A percentile compares a stretch with the other conserved stretches of the same genome.
Evolutionary conservation across 2,329 filamentous ascomycete species (phyloP).

Genomic region (Pseudogymnoascus sp.): DNA sequence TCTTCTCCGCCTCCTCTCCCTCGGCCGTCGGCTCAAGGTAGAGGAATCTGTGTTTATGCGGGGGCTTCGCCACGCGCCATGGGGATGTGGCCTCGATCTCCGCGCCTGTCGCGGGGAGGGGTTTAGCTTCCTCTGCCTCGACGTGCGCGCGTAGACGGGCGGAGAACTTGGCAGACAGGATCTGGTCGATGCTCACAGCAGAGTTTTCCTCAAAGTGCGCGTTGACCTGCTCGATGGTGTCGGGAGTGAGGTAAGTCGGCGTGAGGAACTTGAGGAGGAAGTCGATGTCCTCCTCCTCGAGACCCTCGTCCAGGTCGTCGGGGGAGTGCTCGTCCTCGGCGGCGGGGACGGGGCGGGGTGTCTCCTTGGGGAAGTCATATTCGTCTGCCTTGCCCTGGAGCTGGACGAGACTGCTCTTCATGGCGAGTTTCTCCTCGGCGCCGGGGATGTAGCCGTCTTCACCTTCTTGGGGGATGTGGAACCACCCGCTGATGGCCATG

Average conservation of each 20-base stretch:
- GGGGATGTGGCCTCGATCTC: slow-evolving; percentile 48
- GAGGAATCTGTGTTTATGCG: slow-evolving; percentile 90
- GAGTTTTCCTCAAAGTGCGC: slow-evolving; percentile 76
- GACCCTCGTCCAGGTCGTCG: slow-evolving; percentile 25
- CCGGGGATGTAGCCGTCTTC: slow-evolving; percentile 88
- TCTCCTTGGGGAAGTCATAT: slow-evolving; percentile 70
- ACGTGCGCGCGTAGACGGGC: slow-evolving; percentile 63
- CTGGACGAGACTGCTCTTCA: slow-evolving; percentile 86
- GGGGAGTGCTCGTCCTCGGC: slow-evolving; percentile 14
- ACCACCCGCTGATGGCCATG: slow-evolving; percentile 99
- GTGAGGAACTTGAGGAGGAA: slow-evolving; percentile 87
- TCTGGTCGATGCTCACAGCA: slow-evolving; percentile 70
- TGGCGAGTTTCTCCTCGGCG: slow-evolving; percentile 77
- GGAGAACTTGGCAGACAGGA: slow-evolving; percentile 73
- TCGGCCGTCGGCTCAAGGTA: slow-evolving; percentile 55
- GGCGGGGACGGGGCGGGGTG: slow-evolving; percentile 36
- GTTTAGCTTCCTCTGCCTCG: slow-evolving; percentile 50
- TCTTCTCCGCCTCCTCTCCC: slow-evolving; percentile 29
- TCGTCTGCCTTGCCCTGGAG: slow-evolving; percentile 84
- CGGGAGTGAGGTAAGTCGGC: slow-evolving; percentile 83
- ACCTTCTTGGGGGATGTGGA: slow-evolving; percentile 90
- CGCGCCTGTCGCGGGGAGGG: slow-evolving; percentile 37
- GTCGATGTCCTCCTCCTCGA: slow-evolving; percentile 74
- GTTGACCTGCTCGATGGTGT: slow-evolving; percentile 74
- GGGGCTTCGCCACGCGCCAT: slow-evolving; percentile 76